Base-by-base conservation (phyloP, 1,284 basidiomycete genomes). In the Boletus semigastroideus region DNA sequence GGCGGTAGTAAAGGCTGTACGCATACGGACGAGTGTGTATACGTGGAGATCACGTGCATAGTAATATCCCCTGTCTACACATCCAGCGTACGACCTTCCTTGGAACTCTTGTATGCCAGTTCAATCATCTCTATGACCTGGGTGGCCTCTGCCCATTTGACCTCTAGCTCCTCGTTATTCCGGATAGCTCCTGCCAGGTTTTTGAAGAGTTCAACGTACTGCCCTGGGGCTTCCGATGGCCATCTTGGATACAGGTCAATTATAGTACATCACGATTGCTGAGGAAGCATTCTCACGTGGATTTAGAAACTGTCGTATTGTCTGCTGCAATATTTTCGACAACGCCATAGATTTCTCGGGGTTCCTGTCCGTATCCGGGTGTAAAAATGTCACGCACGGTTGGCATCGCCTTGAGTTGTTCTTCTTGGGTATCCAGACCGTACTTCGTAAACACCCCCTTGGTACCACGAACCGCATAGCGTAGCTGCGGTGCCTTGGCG, bases 371-470 rank as follows among this genome's bases (percentile, higher is more conserved):
- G 58, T 77, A 86, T 27, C 65, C 65, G 2, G 68, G 62, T 45
- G 74, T 69, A 45, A 78, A 68, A 49, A 86, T 80, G 14, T 69
- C 73, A 13, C 63, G 66, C n/a, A 80, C 78, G 11, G 69, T 62
- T 11, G 76, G 62, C 51, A 87, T 81, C 4, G 66, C 74, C 63
- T 79, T 83, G 40, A 87, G 75, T 53, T 84, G 80, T 54, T 83
- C 83, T 70, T 93, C 92, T 65, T 94, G 91, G 3, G 83, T 73
- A 67, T 94, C 91, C 38, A 92, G 68, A 2, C 90, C 90, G 62
- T 78, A 81, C 70, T 95, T 94, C 55, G 78, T 72, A 67, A 80
- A 94, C 3, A 82, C 80, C 30, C 88, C 92, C 56, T 78, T 77
- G 20, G 82, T 83, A 17, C 91, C 88, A 41, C 83, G 79, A 49